Evolutionary conservation across 345 rosid genomes (phyloP).

Genomic region (Hypericum perforatum): DNA sequence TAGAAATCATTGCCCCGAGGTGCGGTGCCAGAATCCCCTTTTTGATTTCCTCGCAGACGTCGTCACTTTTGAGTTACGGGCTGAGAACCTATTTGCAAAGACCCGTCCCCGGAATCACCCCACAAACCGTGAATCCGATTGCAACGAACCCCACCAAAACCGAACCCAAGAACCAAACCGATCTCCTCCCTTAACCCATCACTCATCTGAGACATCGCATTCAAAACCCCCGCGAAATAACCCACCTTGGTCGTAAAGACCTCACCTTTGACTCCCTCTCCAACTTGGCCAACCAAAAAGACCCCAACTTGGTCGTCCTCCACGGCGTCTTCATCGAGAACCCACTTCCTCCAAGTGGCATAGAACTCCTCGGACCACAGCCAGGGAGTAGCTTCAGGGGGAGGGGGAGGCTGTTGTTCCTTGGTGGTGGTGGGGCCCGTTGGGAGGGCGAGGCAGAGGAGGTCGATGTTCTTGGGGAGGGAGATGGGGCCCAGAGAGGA

Average conservation of each 20-base stretch:
- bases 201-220: slow-evolving; percentile 40
- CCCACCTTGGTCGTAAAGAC: slow-evolving; percentile 36
- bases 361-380: slow-evolving; percentile 63
- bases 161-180: slow-evolving; percentile 26
- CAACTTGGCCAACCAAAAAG: too few species aligned
- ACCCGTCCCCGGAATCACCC: slow-evolving; percentile 39
- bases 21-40: too few species aligned
- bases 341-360: too few species aligned
- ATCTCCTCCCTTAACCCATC: slow-evolving; percentile 41
- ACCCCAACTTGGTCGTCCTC: too few species aligned
- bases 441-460: slow-evolving; percentile 50
- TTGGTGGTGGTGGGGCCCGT: too few species aligned
- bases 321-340: too few species aligned
- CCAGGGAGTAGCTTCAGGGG: too few species aligned
- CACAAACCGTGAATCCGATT: slow-evolving; percentile 60
- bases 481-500: slow-evolving; percentile 67
- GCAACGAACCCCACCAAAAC: slow-evolving; percentile 22
- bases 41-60: too few species aligned
- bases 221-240: slow-evolving; percentile 43
- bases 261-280: too few species aligned
- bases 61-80: too few species aligned
- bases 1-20: too few species aligned
- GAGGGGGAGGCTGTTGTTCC: too few species aligned
- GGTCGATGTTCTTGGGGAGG: slow-evolving; percentile 84
- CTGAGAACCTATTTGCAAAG: background rate